phyloP scores from a whole-genome alignment of 257 asterid species.

The Rehmannia glutinosa region DNA sequence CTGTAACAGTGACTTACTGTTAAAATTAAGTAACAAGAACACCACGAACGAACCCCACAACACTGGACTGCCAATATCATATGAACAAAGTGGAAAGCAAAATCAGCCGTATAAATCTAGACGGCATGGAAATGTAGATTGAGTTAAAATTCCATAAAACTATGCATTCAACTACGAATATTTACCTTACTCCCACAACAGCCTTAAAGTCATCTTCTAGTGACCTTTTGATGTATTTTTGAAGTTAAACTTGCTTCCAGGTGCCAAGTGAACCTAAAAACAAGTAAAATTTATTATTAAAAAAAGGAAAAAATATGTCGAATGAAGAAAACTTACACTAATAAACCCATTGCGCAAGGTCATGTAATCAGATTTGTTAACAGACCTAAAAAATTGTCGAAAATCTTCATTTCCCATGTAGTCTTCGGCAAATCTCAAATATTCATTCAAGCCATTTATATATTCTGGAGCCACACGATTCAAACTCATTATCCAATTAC shows the following conservation, averaged over 20 bases:
- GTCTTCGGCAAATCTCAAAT: too few species aligned
- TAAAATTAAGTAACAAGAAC: constrained; percentile 83
- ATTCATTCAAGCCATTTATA: too few species aligned
- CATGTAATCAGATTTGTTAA: constrained; percentile 84
- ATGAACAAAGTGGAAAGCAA: constrained; percentile 11
- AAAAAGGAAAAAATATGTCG: not conserved
- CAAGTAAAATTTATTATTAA: not conserved
- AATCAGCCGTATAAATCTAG: constrained; percentile 11
- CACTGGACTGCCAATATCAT: constrained; percentile 65
- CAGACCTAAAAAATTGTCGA: constrained; percentile 84
- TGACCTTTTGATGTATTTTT: constrained; percentile 87
- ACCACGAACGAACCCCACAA: constrained; percentile 85
- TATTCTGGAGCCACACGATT: too few species aligned
- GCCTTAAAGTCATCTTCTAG: constrained; percentile 89
- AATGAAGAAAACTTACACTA: constrained; percentile 43
- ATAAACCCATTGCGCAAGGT: constrained; percentile 94
- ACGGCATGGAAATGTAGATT: not conserved
- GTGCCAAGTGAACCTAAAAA: constrained; percentile 83
- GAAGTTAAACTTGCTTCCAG: constrained; percentile 97
- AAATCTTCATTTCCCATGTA: too few species aligned
- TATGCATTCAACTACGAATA: not conserved
- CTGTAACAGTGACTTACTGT: constrained; percentile 40
- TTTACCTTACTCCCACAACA: constrained; percentile 92
- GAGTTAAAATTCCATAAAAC: not conserved
- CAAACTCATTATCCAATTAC: too few species aligned